Evolutionary conservation across 2,329 filamentous ascomycete species (phyloP).

Genomic region (Aureobasidium sp.): DNA sequence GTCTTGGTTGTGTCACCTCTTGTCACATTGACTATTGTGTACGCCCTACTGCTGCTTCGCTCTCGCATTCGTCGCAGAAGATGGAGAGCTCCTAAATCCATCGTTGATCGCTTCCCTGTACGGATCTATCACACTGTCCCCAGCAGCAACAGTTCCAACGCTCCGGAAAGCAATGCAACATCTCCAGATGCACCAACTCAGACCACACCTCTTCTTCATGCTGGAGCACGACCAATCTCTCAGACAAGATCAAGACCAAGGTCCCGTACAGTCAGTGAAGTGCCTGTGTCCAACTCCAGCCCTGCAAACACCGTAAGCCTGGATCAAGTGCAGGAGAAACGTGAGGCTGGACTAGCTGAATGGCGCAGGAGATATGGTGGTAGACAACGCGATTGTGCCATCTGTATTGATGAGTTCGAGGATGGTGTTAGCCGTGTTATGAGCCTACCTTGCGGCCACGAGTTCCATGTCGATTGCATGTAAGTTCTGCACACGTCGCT

Average conservation of each 20-base stretch:
- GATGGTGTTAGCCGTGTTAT: conserved; percentile 92
- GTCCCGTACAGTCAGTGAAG: conserved; percentile 56
- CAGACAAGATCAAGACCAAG: conserved; percentile 47
- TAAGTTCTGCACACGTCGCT: conserved; percentile 47
- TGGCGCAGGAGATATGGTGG: conserved; percentile 54
- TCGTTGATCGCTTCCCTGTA: conserved; percentile 90
- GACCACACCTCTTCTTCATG: conserved; percentile 70
- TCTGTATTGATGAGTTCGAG: conserved; percentile 92
- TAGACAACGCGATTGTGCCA: conserved; percentile 78
- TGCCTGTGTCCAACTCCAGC: conserved; percentile 28
- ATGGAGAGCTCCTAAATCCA: conserved; percentile 95
- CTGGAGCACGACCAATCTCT: conserved; percentile 32
- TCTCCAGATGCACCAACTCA: conserved; percentile 25
- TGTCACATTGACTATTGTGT: conserved; percentile 86
- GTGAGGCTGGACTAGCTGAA: conserved; percentile 40
- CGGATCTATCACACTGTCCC: conserved; percentile 86
- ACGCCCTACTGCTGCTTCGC: conserved; percentile 76
- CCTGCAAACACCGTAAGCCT: conserved; percentile 22
- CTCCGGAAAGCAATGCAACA: conserved; percentile 24
- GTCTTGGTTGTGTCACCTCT: conserved; percentile 92
- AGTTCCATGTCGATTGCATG: conserved; percentile 98
- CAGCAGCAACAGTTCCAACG: conserved; percentile 50
- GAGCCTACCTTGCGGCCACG: conserved; percentile 93
- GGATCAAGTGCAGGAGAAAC: conserved; percentile 44
- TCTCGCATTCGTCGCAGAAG: conserved; percentile 80